Evolutionary conservation across 2,329 filamentous ascomycete genomes (phyloP).

Genomic region (Fusarium sp.): DNA sequence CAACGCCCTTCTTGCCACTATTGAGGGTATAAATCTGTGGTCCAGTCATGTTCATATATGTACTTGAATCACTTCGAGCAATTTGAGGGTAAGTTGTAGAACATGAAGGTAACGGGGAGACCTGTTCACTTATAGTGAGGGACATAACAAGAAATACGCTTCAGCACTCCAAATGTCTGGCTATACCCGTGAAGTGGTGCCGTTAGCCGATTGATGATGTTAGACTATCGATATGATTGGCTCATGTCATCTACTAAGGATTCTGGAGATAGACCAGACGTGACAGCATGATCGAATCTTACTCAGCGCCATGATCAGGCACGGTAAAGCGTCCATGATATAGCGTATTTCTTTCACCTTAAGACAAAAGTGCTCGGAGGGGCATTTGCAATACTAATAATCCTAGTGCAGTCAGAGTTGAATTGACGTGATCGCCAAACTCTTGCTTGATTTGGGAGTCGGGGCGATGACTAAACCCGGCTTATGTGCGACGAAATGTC

Average conservation of each 20-base stretch:
- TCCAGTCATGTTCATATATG: not conserved
- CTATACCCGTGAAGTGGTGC: not conserved
- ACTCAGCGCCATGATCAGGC: not conserved
- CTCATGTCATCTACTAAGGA: not conserved
- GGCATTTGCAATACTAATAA: rapidly evolving
- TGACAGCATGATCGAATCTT: not conserved
- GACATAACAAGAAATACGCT: not conserved
- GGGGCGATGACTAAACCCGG: not conserved
- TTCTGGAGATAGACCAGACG: not conserved
- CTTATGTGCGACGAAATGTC: not conserved
- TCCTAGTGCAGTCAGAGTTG: no score
- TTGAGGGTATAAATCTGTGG: slow-evolving; percentile 10
- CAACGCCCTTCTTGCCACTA: slow-evolving; percentile 6
- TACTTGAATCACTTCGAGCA: no score
- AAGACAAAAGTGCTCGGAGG: not conserved
- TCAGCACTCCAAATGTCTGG: not conserved
- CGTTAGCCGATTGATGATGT: not conserved
- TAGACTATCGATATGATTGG: not conserved
- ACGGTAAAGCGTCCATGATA: not conserved
- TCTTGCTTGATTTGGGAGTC: not conserved
- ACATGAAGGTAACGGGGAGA: no score
- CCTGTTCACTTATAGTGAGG: not conserved
- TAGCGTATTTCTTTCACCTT: not conserved
- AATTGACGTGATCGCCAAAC: not conserved
- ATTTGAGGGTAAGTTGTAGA: no score